Base-by-base conservation (phyloP, 2,329 filamentous ascomycete species). In the Xylaria polymorpha region DNA sequence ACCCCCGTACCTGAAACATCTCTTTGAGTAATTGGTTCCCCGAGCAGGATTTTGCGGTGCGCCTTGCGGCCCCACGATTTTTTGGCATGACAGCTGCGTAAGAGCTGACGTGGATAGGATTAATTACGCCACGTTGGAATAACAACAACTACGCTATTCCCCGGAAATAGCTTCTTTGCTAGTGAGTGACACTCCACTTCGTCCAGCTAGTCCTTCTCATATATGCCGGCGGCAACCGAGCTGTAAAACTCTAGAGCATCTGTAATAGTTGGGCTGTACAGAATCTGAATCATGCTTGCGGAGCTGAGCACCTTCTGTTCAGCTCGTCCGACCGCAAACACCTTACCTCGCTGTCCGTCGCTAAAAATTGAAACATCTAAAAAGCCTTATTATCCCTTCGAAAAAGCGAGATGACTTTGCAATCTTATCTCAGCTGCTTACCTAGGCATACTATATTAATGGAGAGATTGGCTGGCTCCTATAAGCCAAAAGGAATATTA, bases 1-100 rank as follows among this genome's bases (percentile, higher is more conserved):
- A 55, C n/a, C 14, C 14, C 41, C 35, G 29, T 61, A 63, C 46
- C 20, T 69, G 64, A 69, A 67, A 69, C 64, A 37, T 44, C 2
- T 15, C 20, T 60, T 48, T 44, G 22, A 46, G 18, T 10, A 5
- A 12, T 50, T 50, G 14, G 37, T 25, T 25, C 20, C 20, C 20
- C 20, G 14, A 29, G 20, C 4, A 43, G 10, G 20, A 43, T 18
- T 9, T 41, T 18, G 6, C 7, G 18, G 35, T 15, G 3, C 35
- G 22, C 50, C 44, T 57, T 67, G 41, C 35, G 37, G 39, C n/a
- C 4, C 29, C 65, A 55, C 37, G 39, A 5, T 14, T 32, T 14
- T 32, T 64, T 58, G 10, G 53, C 51, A 60, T 59, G 18, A 37
- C 7, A 35, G 46, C 32, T 61, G 61, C 41, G 61, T 41, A 67